Base-by-base conservation (phyloP, 192 early-diverging fungal genomes). In the Coemansia sp. region DNA sequence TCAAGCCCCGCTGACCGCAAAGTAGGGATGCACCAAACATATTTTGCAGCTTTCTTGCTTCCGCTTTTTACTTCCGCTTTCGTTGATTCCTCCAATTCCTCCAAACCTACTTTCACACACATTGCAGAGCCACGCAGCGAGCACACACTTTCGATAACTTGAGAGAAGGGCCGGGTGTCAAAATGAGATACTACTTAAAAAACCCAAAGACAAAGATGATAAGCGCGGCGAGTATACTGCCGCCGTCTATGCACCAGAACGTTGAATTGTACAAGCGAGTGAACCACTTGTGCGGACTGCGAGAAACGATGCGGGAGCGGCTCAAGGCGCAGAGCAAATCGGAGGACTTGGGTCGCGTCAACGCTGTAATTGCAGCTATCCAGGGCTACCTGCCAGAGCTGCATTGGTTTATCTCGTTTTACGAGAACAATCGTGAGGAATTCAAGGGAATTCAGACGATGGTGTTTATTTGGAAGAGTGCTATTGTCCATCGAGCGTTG, bases 381-480 rank as follows among this genome's bases (percentile, higher is more conserved):
- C 69, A 79, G 70, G 64, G 48, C 21, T 83, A 83, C 33, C 44
- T 83, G 57, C 21, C 33, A n/a, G 77, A 83, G 48, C 70, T 83
- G 29, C 75, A 83, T 63, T 78, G 81, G 81, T 79, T 74, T 34
- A 65, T 75, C 46, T 40, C 48, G 36, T 79, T 67, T 62, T 74
- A 74, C 33, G 77, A 83, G 48, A 62, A 39, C 53, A 78, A 83
- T 54, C 51, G 36, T 6, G 61, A 62, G 10, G 62, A 46, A 19
- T 82, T 82, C 51, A 75, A 74, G 67, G 73, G 68, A 42, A 63
- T 69, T 54, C 70, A 48, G 4, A 68, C 61, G 36, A 67, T 79
- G 19, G 81, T 79, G 61, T 83, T 83, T 69, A 73, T 78, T 24
- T 83, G 81, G 81, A 83, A 79, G 65, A 78, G 76, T 61, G 77